Base-by-base conservation (phyloP, 1,284 basidiomycete species). In the Sanghuangporus sanghuang region DNA sequence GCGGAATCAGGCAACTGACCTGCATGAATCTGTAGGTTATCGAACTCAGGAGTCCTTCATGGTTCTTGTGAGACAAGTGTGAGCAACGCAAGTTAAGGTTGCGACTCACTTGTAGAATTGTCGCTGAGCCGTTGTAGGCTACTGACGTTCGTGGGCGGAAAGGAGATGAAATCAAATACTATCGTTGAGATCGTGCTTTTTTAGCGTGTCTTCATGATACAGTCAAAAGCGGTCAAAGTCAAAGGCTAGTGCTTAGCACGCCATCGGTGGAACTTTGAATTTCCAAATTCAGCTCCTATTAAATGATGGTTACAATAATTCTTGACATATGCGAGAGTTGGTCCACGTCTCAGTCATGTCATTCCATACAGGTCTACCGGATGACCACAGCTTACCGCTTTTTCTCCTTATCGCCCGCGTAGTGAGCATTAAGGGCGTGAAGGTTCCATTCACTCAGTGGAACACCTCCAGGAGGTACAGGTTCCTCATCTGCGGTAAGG, bases 11-110 rank as follows among this genome's bases (percentile, higher is more conserved):
- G 82, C 12, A 76, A 75, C 70, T 94, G 90, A 8, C 93, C 93
- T 44, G 88, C 93, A 71, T 95, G 93, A 40, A 95, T 79, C 76
- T 93, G 90, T 61, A 93, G 77, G 8, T 92, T 93, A 71, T 93
- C 91, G 70, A 92, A 93, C 71, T 92, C 88, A 55, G 87, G 86
- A 67, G 81, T 79, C 74, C 83, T 85, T 39, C 18, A 27, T 0
- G 16, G 0, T 9, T n/a, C 8, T 35, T 32, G 23, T 50, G 12
- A 55, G 44, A 46, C 44, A 46, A n/a, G 16, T 6, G 2, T n/a
- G 9, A 14, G 4, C 27, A 32, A 32, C 27, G 27, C 21, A 46
- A 11, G 0, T 1, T 6, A 3, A 38, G n/a, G 18, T 21, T 5
- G 2, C 7, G 8, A 57, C 65, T 59, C 8, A 63, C 65, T 63